Evolutionary conservation across 2,329 filamentous ascomycete genomes (phyloP).

Genomic region (Orbilia ellipsospora): DNA sequence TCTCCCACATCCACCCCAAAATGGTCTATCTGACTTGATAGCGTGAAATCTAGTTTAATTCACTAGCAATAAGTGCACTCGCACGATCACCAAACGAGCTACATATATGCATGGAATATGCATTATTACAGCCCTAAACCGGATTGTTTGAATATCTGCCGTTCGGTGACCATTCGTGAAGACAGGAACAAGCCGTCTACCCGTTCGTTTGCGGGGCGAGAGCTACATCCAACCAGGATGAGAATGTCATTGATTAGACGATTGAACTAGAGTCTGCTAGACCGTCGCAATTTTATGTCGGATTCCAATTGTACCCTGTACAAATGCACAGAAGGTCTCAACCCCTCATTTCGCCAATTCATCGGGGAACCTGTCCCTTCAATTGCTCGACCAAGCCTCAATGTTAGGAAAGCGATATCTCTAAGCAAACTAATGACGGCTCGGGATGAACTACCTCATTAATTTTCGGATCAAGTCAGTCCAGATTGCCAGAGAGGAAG

Average conservation of each 20-base stretch:
- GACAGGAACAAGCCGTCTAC: neutral
- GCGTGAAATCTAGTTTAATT: neutral
- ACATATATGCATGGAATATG: neutral
- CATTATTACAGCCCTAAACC: neutral
- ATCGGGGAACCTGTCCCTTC: too few species aligned
- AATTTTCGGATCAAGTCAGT: neutral
- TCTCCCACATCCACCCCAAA: neutral
- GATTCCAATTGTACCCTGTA: too few species aligned
- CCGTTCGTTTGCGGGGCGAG: neutral
- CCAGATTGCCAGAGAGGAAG: neutral
- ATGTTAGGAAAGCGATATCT: neutral
- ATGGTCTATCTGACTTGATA: neutral
- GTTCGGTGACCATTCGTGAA: too few species aligned
- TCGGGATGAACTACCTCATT: neutral
- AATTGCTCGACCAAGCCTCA: too few species aligned
- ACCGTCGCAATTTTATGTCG: too few species aligned
- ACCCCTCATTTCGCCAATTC: too few species aligned
- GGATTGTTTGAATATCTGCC: too few species aligned
- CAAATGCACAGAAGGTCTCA: too few species aligned
- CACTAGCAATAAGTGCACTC: neutral
- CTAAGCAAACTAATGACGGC: neutral
- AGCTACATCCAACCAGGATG: neutral
- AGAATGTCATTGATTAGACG: neutral
- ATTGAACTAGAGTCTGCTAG: neutral
- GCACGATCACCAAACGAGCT: constrained; percentile 1